phyloP scores from a whole-genome alignment of 2,329 filamentous ascomycete genomes.

The Colletotrichum australisinense region DNA sequence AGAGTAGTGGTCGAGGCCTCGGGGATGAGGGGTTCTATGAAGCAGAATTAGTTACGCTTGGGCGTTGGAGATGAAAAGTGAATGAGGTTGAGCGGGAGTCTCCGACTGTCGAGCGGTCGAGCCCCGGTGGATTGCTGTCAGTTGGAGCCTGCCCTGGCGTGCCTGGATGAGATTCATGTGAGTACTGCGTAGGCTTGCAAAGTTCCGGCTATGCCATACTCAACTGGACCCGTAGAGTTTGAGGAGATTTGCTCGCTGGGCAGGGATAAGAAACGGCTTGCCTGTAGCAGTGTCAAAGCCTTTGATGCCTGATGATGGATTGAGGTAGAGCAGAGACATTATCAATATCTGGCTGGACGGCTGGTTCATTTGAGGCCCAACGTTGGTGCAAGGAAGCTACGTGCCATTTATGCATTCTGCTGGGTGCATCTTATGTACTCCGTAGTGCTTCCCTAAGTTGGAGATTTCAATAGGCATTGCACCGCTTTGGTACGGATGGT shows the following conservation, averaged over 20 bases:
- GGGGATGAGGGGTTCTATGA: not conserved
- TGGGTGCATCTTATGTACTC: not conserved
- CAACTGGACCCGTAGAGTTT: not conserved
- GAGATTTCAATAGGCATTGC: not conserved
- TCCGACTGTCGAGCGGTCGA: not conserved
- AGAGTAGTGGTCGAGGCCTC: conserved; percentile 2
- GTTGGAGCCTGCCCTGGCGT: not conserved
- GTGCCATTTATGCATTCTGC: not conserved
- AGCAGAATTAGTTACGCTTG: conserved; percentile 10
- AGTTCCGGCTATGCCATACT: not conserved
- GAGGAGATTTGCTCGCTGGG: not conserved
- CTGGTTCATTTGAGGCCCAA: not conserved
- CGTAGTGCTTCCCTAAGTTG: not conserved
- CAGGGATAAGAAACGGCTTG: not conserved
- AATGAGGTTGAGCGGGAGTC: not conserved
- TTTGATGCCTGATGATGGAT: not conserved
- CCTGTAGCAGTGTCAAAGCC: not conserved
- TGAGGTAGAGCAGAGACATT: not conserved
- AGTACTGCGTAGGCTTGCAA: not conserved
- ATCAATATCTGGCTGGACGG: not conserved
- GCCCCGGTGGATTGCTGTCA: not conserved
- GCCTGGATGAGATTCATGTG: not conserved
- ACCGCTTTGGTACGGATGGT: not conserved
- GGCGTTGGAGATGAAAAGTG: conserved; percentile 3
- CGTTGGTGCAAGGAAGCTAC: too few relatives aligned